Evolutionary conservation across 2,329 filamentous ascomycete genomes (phyloP).

Genomic region (Huntiella omanensis): DNA sequence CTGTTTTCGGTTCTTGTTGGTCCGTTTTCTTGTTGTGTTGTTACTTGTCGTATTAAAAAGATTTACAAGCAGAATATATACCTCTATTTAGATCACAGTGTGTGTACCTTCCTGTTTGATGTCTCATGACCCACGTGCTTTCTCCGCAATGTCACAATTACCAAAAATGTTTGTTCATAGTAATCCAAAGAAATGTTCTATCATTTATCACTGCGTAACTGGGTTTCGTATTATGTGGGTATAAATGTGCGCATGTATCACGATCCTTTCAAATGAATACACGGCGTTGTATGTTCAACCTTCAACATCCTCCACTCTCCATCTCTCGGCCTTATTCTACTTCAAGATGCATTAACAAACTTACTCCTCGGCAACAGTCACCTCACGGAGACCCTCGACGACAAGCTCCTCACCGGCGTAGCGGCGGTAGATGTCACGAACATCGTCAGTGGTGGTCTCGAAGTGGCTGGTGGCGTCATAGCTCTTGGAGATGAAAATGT

Average conservation of each 20-base stretch:
- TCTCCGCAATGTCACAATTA: background rate
- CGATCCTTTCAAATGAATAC: background rate
- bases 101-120: no score
- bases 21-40: background rate
- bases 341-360: background rate
- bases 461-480: conserved; percentile 98
- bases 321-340: background rate
- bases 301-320: background rate
- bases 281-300: conserved; percentile 9
- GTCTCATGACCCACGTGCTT: no score
- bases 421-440: conserved; percentile 79
- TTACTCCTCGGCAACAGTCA: conserved; percentile 45
- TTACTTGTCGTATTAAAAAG: background rate
- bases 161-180: background rate
- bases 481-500: conserved; percentile 95
- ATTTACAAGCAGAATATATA: no score
- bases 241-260: conserved; percentile 9
- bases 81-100: no score
- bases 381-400: conserved; percentile 70
- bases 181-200: background rate
- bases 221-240: conserved; percentile 12
- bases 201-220: conserved; percentile 5
- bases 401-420: conserved; percentile 69
- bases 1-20: background rate
- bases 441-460: conserved; percentile 78